Percentiles rank a stretch among this genome's conserved stretches.
Conservation (phyloP, 441 rosid species). For the Brassica hybrid region DNA sequence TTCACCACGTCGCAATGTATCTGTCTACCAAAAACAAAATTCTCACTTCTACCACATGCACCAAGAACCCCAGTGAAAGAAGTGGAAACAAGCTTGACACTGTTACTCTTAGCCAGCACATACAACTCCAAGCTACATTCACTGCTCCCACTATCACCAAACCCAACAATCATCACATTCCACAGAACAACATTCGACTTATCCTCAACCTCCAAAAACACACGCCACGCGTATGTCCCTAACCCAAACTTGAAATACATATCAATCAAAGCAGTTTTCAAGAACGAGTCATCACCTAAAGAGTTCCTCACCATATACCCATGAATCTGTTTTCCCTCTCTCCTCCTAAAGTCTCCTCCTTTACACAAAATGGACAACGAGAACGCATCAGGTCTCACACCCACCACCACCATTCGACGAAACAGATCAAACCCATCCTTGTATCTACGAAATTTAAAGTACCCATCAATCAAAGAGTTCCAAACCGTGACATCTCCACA, state of each 20-base stretch:
- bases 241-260: conserved; percentile 55
- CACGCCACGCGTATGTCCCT: conserved; percentile 52
- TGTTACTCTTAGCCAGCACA: conserved; percentile 53
- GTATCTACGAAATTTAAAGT: conserved; percentile 51
- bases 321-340: conserved; percentile 63
- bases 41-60: conserved; percentile 57
- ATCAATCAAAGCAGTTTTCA: conserved; percentile 64
- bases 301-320: conserved; percentile 58
- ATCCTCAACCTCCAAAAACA: conserved; percentile 54
- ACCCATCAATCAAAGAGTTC: conserved; percentile 76
- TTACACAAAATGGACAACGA: conserved; percentile 57
- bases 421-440: conserved; percentile 56
- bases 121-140: conserved; percentile 65
- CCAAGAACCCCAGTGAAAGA: conserved; percentile 58
- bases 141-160: conserved; percentile 56
- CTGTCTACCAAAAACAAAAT: conserved; percentile 53
- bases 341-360: conserved; percentile 46
- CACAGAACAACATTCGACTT: conserved; percentile 66
- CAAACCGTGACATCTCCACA: conserved; percentile 64
- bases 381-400: conserved; percentile 70
- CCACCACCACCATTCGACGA: conserved; percentile 56
- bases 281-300: conserved; percentile 50
- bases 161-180: conserved; percentile 84
- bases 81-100: conserved; percentile 55
- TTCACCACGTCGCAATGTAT: conserved; percentile 69